A percentile compares a stretch with the other conserved stretches of the same genome.
These are phyloP conservation scores for Mariannaea sp. DNA, from an alignment of 2,329 filamentous ascomycete species.

Conservation along the genomic window DNA sequence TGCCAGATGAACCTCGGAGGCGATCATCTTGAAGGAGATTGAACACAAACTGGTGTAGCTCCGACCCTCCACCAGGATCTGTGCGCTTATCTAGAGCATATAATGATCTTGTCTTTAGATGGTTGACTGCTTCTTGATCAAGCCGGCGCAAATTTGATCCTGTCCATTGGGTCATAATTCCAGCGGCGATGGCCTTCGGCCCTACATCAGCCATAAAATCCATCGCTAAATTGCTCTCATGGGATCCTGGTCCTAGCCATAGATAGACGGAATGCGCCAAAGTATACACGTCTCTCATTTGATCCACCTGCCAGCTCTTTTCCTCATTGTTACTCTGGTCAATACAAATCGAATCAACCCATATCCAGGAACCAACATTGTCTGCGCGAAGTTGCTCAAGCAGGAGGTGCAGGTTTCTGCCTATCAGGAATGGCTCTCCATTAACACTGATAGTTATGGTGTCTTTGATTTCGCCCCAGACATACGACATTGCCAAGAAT, in stretches of 20 bases:
- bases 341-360: constrained; percentile 34
- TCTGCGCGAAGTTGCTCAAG: constrained; percentile 19
- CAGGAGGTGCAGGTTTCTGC: constrained; percentile 13
- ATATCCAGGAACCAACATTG: constrained; percentile 21
- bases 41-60: not conserved
- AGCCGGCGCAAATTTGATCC: not conserved
- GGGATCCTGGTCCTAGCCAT: constrained; percentile 25
- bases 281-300: constrained; percentile 28
- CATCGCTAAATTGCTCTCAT: constrained; percentile 3
- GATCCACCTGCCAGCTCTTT: constrained; percentile 24
- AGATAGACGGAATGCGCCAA: constrained; percentile 16
- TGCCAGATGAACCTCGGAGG: not conserved
- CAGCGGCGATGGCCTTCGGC: not conserved
- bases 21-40: not conserved
- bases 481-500: constrained; percentile 30
- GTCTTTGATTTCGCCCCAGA: constrained; percentile 23
- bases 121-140: not conserved
- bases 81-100: not conserved
- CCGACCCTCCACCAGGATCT: not conserved
- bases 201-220: constrained; percentile 12
- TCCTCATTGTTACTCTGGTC: constrained; percentile 23
- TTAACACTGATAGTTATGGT: constrained; percentile 5
- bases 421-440: not conserved
- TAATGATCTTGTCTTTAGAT: not conserved
- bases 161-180: not conserved